A percentile compares a stretch with the other conserved stretches of the same genome.
phyloP scores from a whole-genome alignment of 1,284 basidiomycete genomes.

The Clitocybe nebularis region DNA sequence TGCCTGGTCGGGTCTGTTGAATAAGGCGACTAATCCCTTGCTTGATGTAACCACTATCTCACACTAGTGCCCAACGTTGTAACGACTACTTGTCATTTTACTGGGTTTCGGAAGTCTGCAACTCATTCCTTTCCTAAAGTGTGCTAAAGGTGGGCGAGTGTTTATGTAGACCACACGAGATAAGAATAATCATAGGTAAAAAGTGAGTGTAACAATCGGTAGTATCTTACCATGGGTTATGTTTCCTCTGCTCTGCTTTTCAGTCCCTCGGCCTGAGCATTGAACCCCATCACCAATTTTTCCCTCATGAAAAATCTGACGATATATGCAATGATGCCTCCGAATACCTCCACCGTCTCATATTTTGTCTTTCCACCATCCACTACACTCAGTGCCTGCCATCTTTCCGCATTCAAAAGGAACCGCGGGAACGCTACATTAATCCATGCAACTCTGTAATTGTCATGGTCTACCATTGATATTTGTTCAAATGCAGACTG shows the following conservation, averaged over 20 bases:
- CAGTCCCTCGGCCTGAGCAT: constrained; percentile 54
- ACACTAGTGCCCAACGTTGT: too few species aligned
- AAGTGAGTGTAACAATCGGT: too few species aligned
- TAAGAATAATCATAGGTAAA: too few species aligned
- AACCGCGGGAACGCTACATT: constrained; percentile 39
- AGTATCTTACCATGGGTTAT: too few species aligned
- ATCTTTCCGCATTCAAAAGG: constrained; percentile 52
- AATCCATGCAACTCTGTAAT: constrained; percentile 57
- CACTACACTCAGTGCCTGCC: constrained; percentile 56
- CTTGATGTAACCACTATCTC: too few species aligned
- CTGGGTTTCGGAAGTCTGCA: too few species aligned
- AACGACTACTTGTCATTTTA: too few species aligned
- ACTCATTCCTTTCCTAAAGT: too few species aligned
- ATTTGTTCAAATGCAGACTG: constrained; percentile 38
- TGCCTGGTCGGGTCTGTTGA: too few species aligned
- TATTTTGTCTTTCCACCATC: constrained; percentile 56
- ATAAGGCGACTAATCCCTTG: too few species aligned
- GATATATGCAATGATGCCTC: constrained; percentile 53
- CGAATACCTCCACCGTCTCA: constrained; percentile 61
- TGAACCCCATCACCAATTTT: constrained; percentile 44
- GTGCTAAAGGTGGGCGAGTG: too few species aligned
- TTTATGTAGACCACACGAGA: too few species aligned
- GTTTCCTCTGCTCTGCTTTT: constrained; percentile 47
- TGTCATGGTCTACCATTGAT: constrained; percentile 45
- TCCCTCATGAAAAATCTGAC: constrained; percentile 41